phyloP scores from a whole-genome alignment of 495 filamentous ascomycete species.

The Aspergillus kassunensis region DNA sequence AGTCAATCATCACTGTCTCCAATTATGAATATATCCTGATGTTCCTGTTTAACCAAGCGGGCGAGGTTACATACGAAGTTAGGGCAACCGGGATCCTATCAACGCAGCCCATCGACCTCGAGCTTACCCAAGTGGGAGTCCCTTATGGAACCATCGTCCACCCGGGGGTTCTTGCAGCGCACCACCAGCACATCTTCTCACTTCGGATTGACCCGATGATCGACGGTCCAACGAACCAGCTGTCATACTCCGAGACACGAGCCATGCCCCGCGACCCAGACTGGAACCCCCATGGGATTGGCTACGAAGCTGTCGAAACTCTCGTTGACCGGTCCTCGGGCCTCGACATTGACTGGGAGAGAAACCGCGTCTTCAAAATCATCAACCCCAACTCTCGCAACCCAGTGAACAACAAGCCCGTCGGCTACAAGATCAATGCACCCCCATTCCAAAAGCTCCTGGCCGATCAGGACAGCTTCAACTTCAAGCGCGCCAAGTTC shows the following conservation, averaged over 20 bases:
- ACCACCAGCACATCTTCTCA: conserved; percentile 88
- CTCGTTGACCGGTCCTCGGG: conserved; percentile 56
- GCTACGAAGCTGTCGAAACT: conserved; percentile 58
- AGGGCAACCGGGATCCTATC: conserved; percentile 84
- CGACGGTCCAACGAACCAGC: conserved; percentile 68
- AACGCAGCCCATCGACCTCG: conserved; percentile 65
- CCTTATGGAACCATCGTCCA: conserved; percentile 82
- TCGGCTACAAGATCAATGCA: conserved; percentile 73
- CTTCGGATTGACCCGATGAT: conserved; percentile 81
- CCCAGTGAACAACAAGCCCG: conserved; percentile 64
- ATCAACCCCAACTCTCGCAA: conserved; percentile 70
- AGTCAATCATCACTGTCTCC: conserved; percentile 73
- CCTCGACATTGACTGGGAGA: conserved; percentile 56
- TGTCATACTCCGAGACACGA: conserved; percentile 67
- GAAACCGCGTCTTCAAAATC: conserved; percentile 75
- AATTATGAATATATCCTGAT: conserved; percentile 89
- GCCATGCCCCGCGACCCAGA: conserved; percentile 50
- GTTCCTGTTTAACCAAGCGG: conserved; percentile 80
- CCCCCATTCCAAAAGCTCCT: conserved; percentile 75
- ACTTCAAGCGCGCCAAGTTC: conserved; percentile 75
- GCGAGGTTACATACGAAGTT: conserved; percentile 72
- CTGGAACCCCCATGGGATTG: conserved; percentile 76
- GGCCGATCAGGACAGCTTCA: conserved; percentile 62
- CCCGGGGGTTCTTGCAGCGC: conserved; percentile 71
- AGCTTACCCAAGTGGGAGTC: conserved; percentile 38